Conservation (phyloP, 1,139 yeast species). For the Yamadazyma oceani region DNA sequence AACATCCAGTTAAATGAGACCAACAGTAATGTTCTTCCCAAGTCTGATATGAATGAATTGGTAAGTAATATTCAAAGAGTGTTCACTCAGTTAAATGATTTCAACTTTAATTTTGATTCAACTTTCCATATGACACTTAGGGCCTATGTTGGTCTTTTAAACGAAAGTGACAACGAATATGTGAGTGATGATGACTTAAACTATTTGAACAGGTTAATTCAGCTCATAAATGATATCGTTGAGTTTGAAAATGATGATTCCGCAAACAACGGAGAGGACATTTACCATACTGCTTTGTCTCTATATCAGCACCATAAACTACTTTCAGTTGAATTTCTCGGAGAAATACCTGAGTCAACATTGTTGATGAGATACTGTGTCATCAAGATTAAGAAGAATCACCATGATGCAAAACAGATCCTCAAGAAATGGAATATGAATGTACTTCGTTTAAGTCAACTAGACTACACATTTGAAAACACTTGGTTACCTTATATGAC, state of each 20-base stretch:
- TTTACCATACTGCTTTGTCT: slow-evolving; percentile 23
- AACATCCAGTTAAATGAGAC: too few relatives aligned
- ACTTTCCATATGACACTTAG: slow-evolving; percentile 24
- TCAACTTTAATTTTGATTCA: slow-evolving; percentile 26
- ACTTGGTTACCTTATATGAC: slow-evolving; percentile 10
- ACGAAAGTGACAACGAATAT: slow-evolving; percentile 21
- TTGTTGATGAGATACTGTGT: slow-evolving; percentile 31
- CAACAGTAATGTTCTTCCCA: slow-evolving; percentile 1
- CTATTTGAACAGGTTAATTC: slow-evolving; percentile 25
- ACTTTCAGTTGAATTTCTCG: slow-evolving; percentile 11
- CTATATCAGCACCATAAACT: slow-evolving; percentile 24
- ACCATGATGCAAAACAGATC: slow-evolving; percentile 4
- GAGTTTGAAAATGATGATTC: slow-evolving; percentile 33
- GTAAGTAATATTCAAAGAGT: slow-evolving; percentile 15
- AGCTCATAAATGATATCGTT: slow-evolving; percentile 24
- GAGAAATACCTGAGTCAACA: slow-evolving; percentile 14
- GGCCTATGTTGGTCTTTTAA: slow-evolving; percentile 22
- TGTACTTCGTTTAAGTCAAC: slow-evolving; percentile 9
- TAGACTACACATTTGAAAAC: slow-evolving; percentile 9
- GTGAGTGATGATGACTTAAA: slow-evolving; percentile 20
- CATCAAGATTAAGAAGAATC: slow-evolving; percentile 13
- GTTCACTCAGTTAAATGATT: slow-evolving; percentile 33
- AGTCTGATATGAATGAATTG: slow-evolving; percentile 5
- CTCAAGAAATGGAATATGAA: slow-evolving; percentile 21
- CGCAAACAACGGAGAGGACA: slow-evolving; percentile 18